Conservation (phyloP, 2,329 filamentous ascomycete genomes). For the Raffaelea ambrosiae region DNA sequence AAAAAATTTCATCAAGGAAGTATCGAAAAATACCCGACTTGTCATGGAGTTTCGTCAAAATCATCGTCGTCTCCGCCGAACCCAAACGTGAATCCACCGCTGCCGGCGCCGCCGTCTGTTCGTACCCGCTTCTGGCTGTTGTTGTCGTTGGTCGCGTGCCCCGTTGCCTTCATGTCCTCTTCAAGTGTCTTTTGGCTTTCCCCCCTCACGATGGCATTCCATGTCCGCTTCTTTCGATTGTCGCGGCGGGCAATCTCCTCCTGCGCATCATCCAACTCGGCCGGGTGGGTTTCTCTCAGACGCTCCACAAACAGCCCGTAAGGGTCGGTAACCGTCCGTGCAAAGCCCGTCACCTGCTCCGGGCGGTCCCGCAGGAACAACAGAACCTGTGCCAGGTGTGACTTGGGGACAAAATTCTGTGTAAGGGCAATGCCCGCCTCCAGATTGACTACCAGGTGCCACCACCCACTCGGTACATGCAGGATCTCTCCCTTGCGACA, state of each 20-base stretch:
- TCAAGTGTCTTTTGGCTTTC: conserved; percentile 13
- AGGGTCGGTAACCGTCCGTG: conserved; percentile 53
- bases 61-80: conserved; percentile 40
- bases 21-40: conserved; percentile 19
- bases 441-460: conserved; percentile 90
- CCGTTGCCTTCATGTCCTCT: conserved; percentile 19
- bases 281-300: conserved; percentile 54
- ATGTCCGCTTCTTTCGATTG: conserved; percentile 67
- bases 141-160: conserved; percentile 2
- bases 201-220: conserved; percentile 66
- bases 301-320: conserved; percentile 67
- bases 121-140: background rate
- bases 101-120: background rate
- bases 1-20: too few relatives aligned
- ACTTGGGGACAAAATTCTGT: conserved; percentile 84
- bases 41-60: conserved; percentile 16
- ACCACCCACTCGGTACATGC: conserved; percentile 92
- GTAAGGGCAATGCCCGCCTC: conserved; percentile 80
- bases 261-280: conserved; percentile 54
- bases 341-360: conserved; percentile 81
- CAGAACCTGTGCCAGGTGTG: conserved; percentile 66
- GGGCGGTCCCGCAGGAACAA: conserved; percentile 73
- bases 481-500: conserved; percentile 78
- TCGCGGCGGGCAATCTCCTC: conserved; percentile 53
- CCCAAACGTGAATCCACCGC: conserved; percentile 50